phyloP scores from a whole-genome alignment of 306 rosid genomes.

The Prunus davidiana region DNA sequence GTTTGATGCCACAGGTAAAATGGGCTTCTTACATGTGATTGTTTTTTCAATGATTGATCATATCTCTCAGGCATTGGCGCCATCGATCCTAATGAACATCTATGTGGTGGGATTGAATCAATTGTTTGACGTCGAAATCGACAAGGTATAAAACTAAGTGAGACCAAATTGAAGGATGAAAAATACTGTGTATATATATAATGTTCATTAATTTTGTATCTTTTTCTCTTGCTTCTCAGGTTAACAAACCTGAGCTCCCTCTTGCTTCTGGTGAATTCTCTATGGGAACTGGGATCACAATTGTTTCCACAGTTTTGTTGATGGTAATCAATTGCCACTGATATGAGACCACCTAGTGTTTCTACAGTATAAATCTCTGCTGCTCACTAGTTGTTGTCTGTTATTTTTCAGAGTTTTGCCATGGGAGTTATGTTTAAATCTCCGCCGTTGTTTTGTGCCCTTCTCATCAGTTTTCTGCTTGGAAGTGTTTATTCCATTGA shows the following conservation, averaged over 20 bases:
- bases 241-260: conserved; percentile 26
- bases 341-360: neutral
- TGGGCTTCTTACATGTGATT: neutral
- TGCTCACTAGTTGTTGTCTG: neutral
- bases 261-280: conserved; percentile 29
- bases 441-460: conserved; percentile 16
- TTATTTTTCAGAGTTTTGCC: conserved; percentile 19
- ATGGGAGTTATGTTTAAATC: conserved; percentile 26
- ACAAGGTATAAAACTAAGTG: conserved; percentile 11
- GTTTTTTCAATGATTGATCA: neutral
- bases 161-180: neutral
- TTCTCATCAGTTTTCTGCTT: conserved; percentile 13
- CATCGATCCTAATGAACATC: conserved; percentile 21
- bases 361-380: no score
- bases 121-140: conserved; percentile 22
- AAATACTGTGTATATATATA: no score
- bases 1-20: neutral
- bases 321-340: conserved; percentile 4
- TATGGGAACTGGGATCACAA: conserved; percentile 16
- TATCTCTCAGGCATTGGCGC: conserved; percentile 23
- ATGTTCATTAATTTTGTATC: neutral
- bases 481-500: conserved; percentile 27
- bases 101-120: conserved; percentile 29
- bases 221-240: conserved; percentile 1
- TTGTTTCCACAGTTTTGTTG: conserved; percentile 12